These are phyloP conservation scores for Heterobasidion parviporum DNA, from an alignment of 1,284 basidiomycete genomes.

Conservation along the genomic window DNA sequence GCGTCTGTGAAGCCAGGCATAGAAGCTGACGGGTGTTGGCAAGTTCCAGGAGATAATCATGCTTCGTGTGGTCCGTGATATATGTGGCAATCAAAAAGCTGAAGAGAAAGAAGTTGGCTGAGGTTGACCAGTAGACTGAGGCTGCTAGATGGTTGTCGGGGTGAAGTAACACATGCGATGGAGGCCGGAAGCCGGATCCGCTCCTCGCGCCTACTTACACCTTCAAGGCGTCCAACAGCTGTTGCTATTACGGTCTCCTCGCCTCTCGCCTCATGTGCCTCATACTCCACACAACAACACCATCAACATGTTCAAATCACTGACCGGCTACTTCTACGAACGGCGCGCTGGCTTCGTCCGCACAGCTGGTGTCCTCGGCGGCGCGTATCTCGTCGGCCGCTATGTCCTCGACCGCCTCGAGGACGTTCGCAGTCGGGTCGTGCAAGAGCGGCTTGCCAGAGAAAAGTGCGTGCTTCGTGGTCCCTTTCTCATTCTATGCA, in stretches of 20 bases:
- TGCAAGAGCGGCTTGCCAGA: slow-evolving; percentile 57
- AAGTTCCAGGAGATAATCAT: no score
- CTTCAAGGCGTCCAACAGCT: background rate
- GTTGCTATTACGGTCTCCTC: background rate
- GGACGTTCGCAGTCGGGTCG: slow-evolving; percentile 61
- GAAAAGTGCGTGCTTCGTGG: slow-evolving; percentile 53
- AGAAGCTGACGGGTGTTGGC: no score
- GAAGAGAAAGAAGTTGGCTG: no score
- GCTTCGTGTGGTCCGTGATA: no score
- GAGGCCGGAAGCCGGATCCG: no score
- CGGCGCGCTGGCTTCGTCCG: slow-evolving; percentile 36
- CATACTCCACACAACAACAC: background rate
- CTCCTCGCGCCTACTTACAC: background rate
- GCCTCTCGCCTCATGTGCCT: background rate
- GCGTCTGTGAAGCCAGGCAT: no score
- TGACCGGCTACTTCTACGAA: slow-evolving; percentile 36
- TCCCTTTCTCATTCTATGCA: slow-evolving; percentile 2
- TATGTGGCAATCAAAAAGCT: no score
- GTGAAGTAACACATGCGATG: no score
- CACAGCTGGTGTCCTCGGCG: slow-evolving; percentile 44
- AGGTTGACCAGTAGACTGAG: no score
- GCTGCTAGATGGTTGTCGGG: no score
- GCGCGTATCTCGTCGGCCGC: slow-evolving; percentile 57
- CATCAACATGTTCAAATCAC: slow-evolving; percentile 10
- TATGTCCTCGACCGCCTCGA: slow-evolving; percentile 64